A percentile compares a stretch with the other conserved stretches of the same genome.
These are phyloP conservation scores for Chrysanthemum lavandulifolium DNA, from an alignment of 129 eudicot species.

Conservation along the genomic window DNA sequence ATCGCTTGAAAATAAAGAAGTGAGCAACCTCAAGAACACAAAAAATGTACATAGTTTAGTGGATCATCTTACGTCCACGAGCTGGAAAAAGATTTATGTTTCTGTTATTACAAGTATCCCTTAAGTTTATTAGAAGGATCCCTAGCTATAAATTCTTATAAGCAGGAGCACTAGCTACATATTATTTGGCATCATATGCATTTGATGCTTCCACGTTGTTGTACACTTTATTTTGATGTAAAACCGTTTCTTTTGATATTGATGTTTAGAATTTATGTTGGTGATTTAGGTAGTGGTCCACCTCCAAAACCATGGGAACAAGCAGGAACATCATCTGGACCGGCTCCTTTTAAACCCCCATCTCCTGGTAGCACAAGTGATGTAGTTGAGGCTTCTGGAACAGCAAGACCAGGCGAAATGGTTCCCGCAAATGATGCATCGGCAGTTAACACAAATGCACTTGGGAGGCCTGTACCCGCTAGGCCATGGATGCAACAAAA, in stretches of 20 bases:
- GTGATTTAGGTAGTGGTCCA: conserved; percentile 50
- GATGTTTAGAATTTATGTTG: conserved; percentile 2
- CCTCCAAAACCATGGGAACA: conserved; percentile 97
- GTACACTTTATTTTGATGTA: neutral
- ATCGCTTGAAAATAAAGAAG: no score
- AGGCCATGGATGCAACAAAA: conserved; percentile 82
- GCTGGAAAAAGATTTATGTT: no score
- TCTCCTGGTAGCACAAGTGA: conserved; percentile 90
- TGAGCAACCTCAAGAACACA: no score
- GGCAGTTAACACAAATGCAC: conserved; percentile 50
- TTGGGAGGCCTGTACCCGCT: conserved; percentile 81
- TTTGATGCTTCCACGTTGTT: no score
- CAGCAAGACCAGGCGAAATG: conserved; percentile 84
- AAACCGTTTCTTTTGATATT: neutral
- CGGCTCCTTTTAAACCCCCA: conserved; percentile 81
- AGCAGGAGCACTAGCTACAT: neutral
- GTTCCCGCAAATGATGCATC: conserved; percentile 53
- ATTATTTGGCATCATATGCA: no score
- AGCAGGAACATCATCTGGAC: conserved; percentile 69
- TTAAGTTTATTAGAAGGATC: no score
- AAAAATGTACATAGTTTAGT: no score
- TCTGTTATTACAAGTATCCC: no score
- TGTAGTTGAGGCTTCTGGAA: conserved; percentile 89
- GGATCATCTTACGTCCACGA: no score
- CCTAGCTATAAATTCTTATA: no score